These are phyloP conservation scores for Globisporangium cystogenes DNA, from an alignment of 352 stramenopile genomes.

Conservation along the genomic window DNA sequence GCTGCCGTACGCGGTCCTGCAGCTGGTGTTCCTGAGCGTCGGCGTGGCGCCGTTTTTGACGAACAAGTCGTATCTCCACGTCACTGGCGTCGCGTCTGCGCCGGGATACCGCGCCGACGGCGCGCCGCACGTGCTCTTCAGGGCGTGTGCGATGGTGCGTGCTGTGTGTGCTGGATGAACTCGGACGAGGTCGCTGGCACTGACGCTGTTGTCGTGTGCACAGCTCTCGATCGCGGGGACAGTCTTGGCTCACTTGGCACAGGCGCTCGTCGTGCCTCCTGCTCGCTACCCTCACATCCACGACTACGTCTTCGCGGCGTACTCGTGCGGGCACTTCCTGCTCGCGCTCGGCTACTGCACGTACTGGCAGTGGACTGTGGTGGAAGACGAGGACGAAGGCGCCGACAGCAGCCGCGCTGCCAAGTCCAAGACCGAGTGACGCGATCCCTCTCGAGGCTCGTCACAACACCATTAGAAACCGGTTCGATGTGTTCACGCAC, in stretches of 20 bases:
- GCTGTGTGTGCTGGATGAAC: not conserved
- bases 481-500: not conserved
- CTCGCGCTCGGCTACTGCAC: constrained; percentile 70
- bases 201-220: not conserved
- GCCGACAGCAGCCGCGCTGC: not conserved
- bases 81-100: constrained; percentile 10
- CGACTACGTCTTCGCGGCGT: constrained; percentile 80
- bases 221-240: constrained; percentile 57
- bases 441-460: not conserved
- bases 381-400: constrained; percentile 9
- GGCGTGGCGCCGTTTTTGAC: constrained; percentile 40
- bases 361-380: constrained; percentile 77
- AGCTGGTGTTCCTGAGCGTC: constrained; percentile 39
- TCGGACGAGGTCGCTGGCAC: constrained; percentile 1
- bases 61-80: constrained; percentile 24
- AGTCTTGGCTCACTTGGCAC: constrained; percentile 45
- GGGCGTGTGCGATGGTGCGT: constrained; percentile 49
- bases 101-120: constrained; percentile 40
- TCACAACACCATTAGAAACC: constrained; percentile 1
- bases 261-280: constrained; percentile 39
- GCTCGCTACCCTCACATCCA: constrained; percentile 75
- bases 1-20: constrained; percentile 65
- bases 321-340: constrained; percentile 76
- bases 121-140: constrained; percentile 22
- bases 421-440: constrained; percentile 39